Evolutionary conservation across 768 basidiomycete species (phyloP), one percentile per base, ranked within the genome.

Genomic region (Paxillus involutus): DNA sequence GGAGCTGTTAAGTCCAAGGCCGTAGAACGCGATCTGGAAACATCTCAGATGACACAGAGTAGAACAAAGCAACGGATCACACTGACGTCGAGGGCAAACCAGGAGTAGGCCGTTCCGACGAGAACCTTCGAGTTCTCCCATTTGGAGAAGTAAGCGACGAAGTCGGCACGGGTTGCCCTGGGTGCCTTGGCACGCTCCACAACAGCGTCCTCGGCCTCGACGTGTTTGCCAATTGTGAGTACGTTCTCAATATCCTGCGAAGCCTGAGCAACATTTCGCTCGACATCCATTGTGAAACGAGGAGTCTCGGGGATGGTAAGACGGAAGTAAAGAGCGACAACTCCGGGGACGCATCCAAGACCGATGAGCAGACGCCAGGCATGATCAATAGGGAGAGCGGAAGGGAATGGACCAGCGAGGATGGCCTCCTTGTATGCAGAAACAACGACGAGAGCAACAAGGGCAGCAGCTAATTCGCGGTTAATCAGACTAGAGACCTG

Each of bases 231-330:
- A 14, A 73, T 75, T 17, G 75, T 72, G 44, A 94, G 58, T 52
- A 91, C 88, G 44, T 79, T 77, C 53, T 86, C 79, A 58, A 93
- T 89, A 62, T 94, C 93, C 30, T 78, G 72, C 1, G 83, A 52
- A 7, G 91, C 93, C 65, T 88, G 89, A 39, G 80, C 75, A 42
- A 95, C 74, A 69, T 94, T 93, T 45, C 80, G 77, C 70, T 94
- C 91, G 55, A 95, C 82, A 76, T 95, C 93, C 88, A 94, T 94
- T 55, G 93, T 96, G 69, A 80, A 85, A 52, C 93, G 90, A 26
- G 93, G 93, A 0, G 92, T 94, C 69, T 94, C 92, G 3, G 93
- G 91, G 63, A 95, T 94, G 24, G 92, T 94, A 33, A 94, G 80
- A 67, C 93, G 90, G 87, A 91, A 94, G 77, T 93, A 94, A 47